phyloP scores from a whole-genome alignment of 140 eudicot species.

The Oenanthe javanica region DNA sequence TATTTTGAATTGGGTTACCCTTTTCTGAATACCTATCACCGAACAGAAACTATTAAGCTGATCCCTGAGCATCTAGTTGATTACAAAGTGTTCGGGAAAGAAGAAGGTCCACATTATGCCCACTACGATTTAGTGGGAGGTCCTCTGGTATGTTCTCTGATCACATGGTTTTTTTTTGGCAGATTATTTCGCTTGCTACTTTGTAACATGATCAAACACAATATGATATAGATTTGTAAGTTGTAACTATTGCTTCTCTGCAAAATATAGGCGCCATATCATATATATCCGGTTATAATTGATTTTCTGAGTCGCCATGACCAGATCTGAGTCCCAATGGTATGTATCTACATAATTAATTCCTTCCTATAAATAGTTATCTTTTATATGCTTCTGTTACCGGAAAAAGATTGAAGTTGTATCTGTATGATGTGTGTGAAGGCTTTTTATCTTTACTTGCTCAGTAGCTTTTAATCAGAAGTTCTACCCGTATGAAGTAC shows the following conservation, averaged over 20 bases:
- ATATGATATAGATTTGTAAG: neutral
- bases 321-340: slow-evolving; percentile 16
- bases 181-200: neutral
- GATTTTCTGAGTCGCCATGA: slow-evolving; percentile 46
- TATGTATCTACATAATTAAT: slow-evolving; percentile 7
- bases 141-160: slow-evolving; percentile 41
- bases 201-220: neutral
- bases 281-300: slow-evolving; percentile 49
- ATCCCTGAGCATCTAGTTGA: slow-evolving; percentile 46
- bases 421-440: neutral
- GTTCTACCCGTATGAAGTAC: neutral
- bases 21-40: slow-evolving; percentile 6
- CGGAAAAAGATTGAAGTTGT: neutral
- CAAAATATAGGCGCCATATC: slow-evolving; percentile 49
- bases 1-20: slow-evolving; percentile 1
- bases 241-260: neutral
- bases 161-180: neutral
- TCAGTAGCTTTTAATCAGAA: neutral
- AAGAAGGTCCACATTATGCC: slow-evolving; percentile 69
- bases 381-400: slow-evolving; percentile 2
- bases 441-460: neutral
- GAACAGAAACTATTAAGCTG: slow-evolving; percentile 62
- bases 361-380: neutral
- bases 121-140: slow-evolving; percentile 83
- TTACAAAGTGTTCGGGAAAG: slow-evolving; percentile 64